Conservation (phyloP, 2,329 filamentous ascomycete genomes). For the Clarireedia monteithiana region DNA sequence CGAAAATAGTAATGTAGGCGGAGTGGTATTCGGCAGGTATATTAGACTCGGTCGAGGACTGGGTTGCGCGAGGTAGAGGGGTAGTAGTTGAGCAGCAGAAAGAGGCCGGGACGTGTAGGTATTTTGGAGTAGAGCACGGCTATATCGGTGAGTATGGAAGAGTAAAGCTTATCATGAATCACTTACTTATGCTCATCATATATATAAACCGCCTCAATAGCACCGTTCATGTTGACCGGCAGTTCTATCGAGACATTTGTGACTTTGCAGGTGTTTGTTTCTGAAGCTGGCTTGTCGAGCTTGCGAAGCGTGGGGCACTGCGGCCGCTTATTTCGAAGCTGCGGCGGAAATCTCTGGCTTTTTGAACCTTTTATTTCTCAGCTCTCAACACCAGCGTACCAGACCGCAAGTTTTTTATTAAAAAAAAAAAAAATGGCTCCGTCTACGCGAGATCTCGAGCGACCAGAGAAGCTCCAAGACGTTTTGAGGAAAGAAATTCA, state of each 20-base stretch:
- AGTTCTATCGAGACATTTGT: constrained; percentile 15
- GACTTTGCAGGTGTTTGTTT: not conserved
- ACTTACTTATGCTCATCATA: constrained; percentile 89
- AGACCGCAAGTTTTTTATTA: not conserved
- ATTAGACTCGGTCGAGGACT: constrained; percentile 76
- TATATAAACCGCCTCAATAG: constrained; percentile 93
- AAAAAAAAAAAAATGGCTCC: not conserved
- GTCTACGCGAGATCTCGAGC: constrained; percentile 16
- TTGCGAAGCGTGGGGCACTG: not conserved
- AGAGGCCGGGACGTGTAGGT: constrained; percentile 78
- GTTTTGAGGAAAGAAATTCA: constrained; percentile 16
- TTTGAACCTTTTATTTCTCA: not conserved
- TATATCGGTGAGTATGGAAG: constrained; percentile 31
- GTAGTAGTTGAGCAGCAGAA: constrained; percentile 66
- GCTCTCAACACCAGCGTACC: not conserved
- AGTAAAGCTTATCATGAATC: not conserved
- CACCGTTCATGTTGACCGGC: constrained; percentile 60
- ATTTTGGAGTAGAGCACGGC: constrained; percentile 80
- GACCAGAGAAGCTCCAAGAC: constrained; percentile 21
- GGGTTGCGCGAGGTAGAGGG: constrained; percentile 79
- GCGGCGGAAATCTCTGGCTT: no score
- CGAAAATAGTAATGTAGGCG: constrained; percentile 83
- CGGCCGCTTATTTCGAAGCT: no score
- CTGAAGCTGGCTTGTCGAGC: not conserved
- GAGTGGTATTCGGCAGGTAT: constrained; percentile 73